Conservation (phyloP, 2,329 filamentous ascomycete genomes). For the Aureobasidium musti region DNA sequence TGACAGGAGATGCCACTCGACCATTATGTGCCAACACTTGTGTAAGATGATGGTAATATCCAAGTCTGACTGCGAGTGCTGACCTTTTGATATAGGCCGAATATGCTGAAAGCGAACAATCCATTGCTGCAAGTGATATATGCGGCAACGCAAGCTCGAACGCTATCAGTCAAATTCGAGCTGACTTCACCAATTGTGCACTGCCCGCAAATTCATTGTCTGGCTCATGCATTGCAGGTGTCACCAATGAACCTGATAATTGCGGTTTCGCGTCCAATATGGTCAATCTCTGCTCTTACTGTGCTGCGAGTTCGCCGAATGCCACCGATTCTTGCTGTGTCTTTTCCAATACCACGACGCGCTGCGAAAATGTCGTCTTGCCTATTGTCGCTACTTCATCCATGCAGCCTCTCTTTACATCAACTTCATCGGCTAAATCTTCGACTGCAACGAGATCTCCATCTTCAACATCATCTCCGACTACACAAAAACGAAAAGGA, state of each 20-base stretch:
- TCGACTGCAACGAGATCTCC: constrained; percentile 35
- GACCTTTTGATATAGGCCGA: constrained; percentile 59
- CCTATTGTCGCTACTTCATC: constrained; percentile 64
- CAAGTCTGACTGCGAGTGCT: constrained; percentile 26
- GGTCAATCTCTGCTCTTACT: constrained; percentile 82
- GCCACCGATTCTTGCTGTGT: constrained; percentile 95
- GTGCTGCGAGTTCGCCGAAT: constrained; percentile 78
- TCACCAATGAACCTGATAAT: constrained; percentile 77
- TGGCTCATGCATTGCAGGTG: constrained; percentile 71
- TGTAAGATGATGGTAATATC: constrained; percentile 54
- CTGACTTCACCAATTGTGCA: constrained; percentile 89
- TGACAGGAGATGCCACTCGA: constrained; percentile 64
- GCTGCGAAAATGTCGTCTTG: constrained; percentile 74
- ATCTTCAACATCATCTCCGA: constrained; percentile 38
- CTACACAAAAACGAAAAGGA: constrained; percentile 44
- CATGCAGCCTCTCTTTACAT: constrained; percentile 60
- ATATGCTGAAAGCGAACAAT: constrained; percentile 84
- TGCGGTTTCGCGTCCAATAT: constrained; percentile 78
- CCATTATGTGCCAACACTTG: constrained; percentile 91
- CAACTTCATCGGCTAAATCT: constrained; percentile 47
- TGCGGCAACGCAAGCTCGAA: constrained; percentile 65
- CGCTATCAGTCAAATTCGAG: constrained; percentile 75
- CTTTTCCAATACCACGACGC: constrained; percentile 70
- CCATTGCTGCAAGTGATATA: constrained; percentile 70
- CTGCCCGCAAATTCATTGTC: constrained; percentile 78